phyloP scores from a whole-genome alignment of 352 stramenopile species.

The Pythium rishiriense region DNA sequence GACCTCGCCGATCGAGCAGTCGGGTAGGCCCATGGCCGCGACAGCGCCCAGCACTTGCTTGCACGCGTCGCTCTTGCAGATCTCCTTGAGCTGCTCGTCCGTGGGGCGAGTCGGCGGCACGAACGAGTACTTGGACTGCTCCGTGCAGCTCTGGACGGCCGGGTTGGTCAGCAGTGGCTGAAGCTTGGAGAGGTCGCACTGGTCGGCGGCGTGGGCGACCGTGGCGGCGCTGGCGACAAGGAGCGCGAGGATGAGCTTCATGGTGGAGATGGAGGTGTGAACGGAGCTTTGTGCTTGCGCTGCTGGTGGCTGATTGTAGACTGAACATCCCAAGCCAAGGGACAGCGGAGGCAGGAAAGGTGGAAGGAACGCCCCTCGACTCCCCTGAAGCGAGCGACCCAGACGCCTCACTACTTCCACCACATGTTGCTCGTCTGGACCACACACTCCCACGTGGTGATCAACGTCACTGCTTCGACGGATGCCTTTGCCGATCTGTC shows the following conservation, averaged over 20 bases:
- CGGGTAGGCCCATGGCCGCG: conserved; percentile 9
- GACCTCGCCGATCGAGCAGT: conserved; percentile 25
- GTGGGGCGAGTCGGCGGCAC: conserved; percentile 21
- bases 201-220: conserved; percentile 1
- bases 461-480: too few relatives aligned
- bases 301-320: too few relatives aligned
- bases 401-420: too few relatives aligned
- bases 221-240: conserved; percentile 2
- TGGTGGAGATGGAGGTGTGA: neutral
- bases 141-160: conserved; percentile 12
- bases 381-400: too few relatives aligned
- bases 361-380: too few relatives aligned
- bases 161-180: conserved; percentile 18
- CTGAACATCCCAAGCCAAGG: too few relatives aligned
- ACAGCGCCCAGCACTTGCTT: conserved; percentile 19
- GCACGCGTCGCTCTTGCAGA: conserved; percentile 27
- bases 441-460: too few relatives aligned
- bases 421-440: too few relatives aligned
- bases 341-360: too few relatives aligned
- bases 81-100: conserved; percentile 21
- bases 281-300: too few relatives aligned
- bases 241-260: conserved; percentile 18
- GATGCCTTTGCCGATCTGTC: too few relatives aligned
- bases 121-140: conserved; percentile 19
- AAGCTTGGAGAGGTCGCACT: conserved; percentile 21